These are phyloP conservation scores for Colletotrichum cereale DNA, from an alignment of 2,329 filamentous ascomycete species.

Conservation along the genomic window DNA sequence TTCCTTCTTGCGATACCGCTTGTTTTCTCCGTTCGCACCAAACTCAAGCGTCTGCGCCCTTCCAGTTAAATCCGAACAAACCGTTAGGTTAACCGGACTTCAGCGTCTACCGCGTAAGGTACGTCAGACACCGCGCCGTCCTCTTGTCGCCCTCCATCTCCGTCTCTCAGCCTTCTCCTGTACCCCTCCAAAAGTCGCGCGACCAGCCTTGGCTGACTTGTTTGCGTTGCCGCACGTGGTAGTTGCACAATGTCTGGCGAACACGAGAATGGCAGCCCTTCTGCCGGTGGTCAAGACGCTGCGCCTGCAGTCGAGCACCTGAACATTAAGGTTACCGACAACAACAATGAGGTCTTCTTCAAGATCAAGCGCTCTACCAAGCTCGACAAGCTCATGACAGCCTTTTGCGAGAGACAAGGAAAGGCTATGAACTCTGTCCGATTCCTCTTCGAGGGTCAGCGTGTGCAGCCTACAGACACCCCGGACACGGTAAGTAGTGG, in stretches of 20 bases:
- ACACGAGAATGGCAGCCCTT: conserved; percentile 63
- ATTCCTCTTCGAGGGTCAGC: conserved; percentile 95
- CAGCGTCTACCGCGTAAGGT: neutral
- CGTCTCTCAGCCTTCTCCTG: neutral
- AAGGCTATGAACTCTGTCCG: conserved; percentile 87
- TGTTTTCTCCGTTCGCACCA: neutral
- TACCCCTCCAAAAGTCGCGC: neutral
- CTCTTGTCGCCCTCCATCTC: neutral
- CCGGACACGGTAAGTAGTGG: conserved; percentile 83
- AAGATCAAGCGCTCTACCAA: conserved; percentile 99
- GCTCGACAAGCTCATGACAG: conserved; percentile 97
- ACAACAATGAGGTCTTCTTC: conserved; percentile 99
- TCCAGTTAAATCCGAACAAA: neutral
- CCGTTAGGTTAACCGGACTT: neutral
- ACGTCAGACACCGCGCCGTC: neutral
- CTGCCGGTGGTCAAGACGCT: conserved; percentile 52
- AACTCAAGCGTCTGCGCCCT: neutral
- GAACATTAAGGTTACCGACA: conserved; percentile 99
- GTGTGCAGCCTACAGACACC: conserved; percentile 89
- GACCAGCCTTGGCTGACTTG: conserved; percentile 14
- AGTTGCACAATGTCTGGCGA: conserved; percentile 62
- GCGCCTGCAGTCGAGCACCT: conserved; percentile 80
- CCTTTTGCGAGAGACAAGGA: conserved; percentile 96
- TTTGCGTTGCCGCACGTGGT: neutral
- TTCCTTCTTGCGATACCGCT: neutral